Evolutionary conservation across 805 yeast genomes (phyloP).

Genomic region (Starmera pachycereana): DNA sequence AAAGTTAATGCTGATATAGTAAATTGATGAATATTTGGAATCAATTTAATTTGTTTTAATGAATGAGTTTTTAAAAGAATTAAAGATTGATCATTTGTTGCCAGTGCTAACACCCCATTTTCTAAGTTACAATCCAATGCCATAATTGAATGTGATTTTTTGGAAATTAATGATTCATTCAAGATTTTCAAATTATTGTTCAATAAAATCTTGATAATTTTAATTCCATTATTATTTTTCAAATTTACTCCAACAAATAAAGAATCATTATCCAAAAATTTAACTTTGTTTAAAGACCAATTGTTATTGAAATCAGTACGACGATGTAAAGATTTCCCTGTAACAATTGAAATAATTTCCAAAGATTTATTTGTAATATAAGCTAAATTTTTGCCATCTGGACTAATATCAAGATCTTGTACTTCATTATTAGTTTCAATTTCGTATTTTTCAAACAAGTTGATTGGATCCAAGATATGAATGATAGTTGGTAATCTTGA

Average conservation of each 20-base stretch:
- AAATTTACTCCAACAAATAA: constrained; percentile 9
- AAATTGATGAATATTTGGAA: constrained; percentile 51
- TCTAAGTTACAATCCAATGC: constrained; percentile 34
- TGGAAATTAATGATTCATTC: constrained; percentile 10
- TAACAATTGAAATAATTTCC: constrained; percentile 29
- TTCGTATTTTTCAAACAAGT: constrained; percentile 45
- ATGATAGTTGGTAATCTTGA: constrained; percentile 58
- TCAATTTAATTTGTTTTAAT: constrained; percentile 40
- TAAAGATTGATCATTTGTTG: constrained; percentile 51
- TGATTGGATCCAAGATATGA: constrained; percentile 49
- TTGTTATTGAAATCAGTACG: constrained; percentile 24
- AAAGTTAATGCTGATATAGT: constrained; percentile 67
- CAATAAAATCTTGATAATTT: constrained; percentile 8
- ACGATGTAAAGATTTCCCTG: constrained; percentile 26
- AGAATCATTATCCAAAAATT: constrained; percentile 19
- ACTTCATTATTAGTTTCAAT: constrained; percentile 48
- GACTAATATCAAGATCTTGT: constrained; percentile 60
- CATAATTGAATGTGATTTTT: constrained; percentile 26
- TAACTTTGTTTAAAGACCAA: constrained; percentile 23
- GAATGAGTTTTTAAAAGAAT: constrained; percentile 32
- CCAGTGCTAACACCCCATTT: constrained; percentile 29
- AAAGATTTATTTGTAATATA: constrained; percentile 52
- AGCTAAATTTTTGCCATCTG: constrained; percentile 58
- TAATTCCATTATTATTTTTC: constrained; percentile 8
- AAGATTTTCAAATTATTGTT: constrained; percentile 10